Percentiles rank a stretch among this genome's conserved stretches.
These are phyloP conservation scores for Endocladia muricata DNA, from an alignment of 31 red algal genomes.

Conservation along the genomic window DNA sequence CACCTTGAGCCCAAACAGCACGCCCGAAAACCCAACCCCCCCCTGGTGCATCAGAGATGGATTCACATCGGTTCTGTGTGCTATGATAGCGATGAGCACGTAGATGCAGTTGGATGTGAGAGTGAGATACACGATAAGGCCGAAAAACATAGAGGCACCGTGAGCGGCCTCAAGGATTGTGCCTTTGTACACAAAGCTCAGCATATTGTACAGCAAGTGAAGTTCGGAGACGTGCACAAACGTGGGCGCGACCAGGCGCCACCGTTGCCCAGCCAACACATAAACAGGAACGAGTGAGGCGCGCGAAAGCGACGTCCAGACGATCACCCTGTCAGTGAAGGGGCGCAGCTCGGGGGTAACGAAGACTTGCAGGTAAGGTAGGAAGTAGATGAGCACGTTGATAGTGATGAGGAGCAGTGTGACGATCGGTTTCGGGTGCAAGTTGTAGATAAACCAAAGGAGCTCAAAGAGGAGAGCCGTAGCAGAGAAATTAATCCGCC, in stretches of 20 bases:
- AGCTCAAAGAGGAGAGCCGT: constrained; percentile 36
- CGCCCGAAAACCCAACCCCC: constrained; percentile 52
- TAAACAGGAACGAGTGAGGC: constrained; percentile 16
- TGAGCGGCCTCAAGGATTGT: constrained; percentile 20
- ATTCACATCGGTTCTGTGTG: not conserved
- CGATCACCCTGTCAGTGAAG: not conserved
- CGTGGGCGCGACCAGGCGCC: constrained; percentile 16
- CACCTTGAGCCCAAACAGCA: constrained; percentile 60
- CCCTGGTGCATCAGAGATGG: constrained; percentile 24
- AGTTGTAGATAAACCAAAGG: not conserved
- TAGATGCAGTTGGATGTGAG: constrained; percentile 36
- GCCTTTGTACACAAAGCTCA: constrained; percentile 42
- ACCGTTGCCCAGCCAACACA: constrained; percentile 12
- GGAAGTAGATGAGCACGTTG: constrained; percentile 24
- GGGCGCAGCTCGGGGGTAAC: constrained; percentile 15
- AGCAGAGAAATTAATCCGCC: too few relatives aligned
- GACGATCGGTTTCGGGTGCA: constrained; percentile 17
- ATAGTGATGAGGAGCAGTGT: constrained; percentile 25
- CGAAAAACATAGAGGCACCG: constrained; percentile 25
- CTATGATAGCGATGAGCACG: constrained; percentile 25
- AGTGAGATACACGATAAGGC: constrained; percentile 36
- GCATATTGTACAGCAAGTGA: constrained; percentile 28
- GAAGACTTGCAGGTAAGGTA: constrained; percentile 16
- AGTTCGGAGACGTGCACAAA: constrained; percentile 28
- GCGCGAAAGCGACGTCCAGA: not conserved